Base-by-base conservation (phyloP, 805 yeast species). In the Saturnispora hagleri region DNA sequence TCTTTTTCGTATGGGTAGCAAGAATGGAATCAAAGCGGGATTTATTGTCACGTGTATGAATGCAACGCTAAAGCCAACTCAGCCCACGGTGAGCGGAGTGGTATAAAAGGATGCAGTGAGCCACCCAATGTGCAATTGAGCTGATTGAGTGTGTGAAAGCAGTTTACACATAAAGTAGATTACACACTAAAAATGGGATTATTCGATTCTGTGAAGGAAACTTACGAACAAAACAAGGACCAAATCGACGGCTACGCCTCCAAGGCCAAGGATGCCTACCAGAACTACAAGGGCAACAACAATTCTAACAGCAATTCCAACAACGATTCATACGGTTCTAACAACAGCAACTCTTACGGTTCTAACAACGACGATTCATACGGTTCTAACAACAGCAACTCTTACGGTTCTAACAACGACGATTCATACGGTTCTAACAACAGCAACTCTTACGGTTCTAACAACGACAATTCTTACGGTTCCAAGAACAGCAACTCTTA, bases 181-280 rank as follows among this genome's bases (percentile, higher is more conserved):
- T 18, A 28, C 20, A 31, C 12, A 18, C 8, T 33, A 45, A 46
- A 35, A 36, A 72, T 72, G 76, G 77, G 77, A 53, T 62, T 73
- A 50, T 70, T 74, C 57, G 76, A 73, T 56, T 63, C 61, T 50
- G 73, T 70, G 43, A 73, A 69, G 61, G 67, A 71, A 27, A 66
- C 66, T 48, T 35, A 35, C 45, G 35, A 38, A 4, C 34, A 47
- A 28, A 47, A 58, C 57, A 43, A 53, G 57, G 56, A 57, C 52
- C 50, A 60, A 61, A 50, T 46, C 46, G 61, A 59, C 51, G 55
- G 59, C 22, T 49, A 53, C 51, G 57, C 55, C 35, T 18, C 38
- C 7, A 47, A 47, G 49, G 59, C 67, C 1, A 58, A 61, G 48
- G 62, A 60, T 10, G 57, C 54, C 33, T 54, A 57, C 54, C 57